Base-by-base conservation (phyloP, 306 rosid species). In the Cicer judaicum region DNA sequence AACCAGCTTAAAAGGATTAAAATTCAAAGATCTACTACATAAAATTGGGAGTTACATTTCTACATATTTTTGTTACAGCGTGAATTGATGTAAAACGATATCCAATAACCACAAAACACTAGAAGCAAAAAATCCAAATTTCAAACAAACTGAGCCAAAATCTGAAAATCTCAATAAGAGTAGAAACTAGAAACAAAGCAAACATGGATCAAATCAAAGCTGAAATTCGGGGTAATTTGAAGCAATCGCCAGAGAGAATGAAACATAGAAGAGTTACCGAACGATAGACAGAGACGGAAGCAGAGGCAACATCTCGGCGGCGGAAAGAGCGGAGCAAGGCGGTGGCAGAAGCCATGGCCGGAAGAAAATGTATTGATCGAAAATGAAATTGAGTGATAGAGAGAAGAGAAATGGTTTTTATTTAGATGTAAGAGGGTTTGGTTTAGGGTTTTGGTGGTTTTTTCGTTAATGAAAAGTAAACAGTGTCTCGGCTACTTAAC, bases 281-380 rank as follows among this genome's bases (percentile, higher is more conserved):
- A 83, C 96, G 85, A 80, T 18, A 86, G 72, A 82, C 84, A 1
- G 84, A 82, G 81, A 82, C n/a, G 41, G 92, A 65, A 10, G 90
- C 64, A 13, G 93, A 75, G 4, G 87, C 83, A 1, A 82, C 64
- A 38, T 88, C 88, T 6, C 88, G 86, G 72, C 87, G 90, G 39
- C 85, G 85, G 44, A 88, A 71, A 54, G 87, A 82, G 61, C 90
- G 90, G 64, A 88, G 89, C 39, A 88, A 50, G 73, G 78, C 65
- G 21, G 74, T n/a, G 24, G 83, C 87, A 1, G 90, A 60, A 9
- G 92, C 89, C 92, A 88, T 88, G 71, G 55, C 16, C 9, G 10
- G 19, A 19, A 42, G 41, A 11, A 6, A 24, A 72, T 6, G 36
- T 18, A 0, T 15, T n/a, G 56, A 53, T 16, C 15, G 11, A 61